phyloP scores from a whole-genome alignment of 352 stramenopile species.

The Pythium monospermum region DNA sequence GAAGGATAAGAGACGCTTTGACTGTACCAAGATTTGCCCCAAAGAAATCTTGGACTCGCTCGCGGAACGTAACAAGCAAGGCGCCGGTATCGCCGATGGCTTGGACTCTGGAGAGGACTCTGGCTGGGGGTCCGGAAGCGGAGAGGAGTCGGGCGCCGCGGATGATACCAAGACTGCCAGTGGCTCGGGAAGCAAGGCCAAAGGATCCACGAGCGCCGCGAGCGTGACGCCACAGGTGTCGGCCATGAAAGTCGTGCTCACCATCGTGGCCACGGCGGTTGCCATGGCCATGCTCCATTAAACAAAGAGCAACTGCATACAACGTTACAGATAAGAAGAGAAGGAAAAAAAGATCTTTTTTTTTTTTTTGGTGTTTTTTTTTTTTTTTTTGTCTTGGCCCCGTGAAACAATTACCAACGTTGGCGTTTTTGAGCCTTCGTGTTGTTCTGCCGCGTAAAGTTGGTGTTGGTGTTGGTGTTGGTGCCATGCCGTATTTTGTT shows the following conservation, averaged over 20 bases:
- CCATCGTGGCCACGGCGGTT: constrained; percentile 13
- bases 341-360: background rate
- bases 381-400: too few species aligned
- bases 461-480: too few species aligned
- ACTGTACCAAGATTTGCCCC: constrained; percentile 71
- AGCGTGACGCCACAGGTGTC: constrained; percentile 1
- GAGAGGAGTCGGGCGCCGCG: background rate
- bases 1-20: constrained; percentile 54
- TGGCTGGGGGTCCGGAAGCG: constrained; percentile 14
- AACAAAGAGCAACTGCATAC: too few species aligned
- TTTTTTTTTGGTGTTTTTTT: too few species aligned
- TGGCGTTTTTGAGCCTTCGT: too few species aligned
- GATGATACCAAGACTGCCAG: background rate
- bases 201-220: background rate
- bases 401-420: too few species aligned
- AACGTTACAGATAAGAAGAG: too few species aligned
- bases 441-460: too few species aligned
- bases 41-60: constrained; percentile 61
- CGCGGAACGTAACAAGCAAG: constrained; percentile 42
- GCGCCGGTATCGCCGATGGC: constrained; percentile 56
- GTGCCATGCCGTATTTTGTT: too few species aligned
- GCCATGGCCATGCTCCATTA: constrained; percentile 13
- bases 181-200: too few species aligned
- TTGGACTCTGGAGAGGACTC: constrained; percentile 27
- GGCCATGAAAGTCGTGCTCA: constrained; percentile 2